A percentile compares a stretch with the other conserved stretches of the same genome.
Conservation (phyloP, 768 basidiomycete genomes). For the Calvatia gigantea region DNA sequence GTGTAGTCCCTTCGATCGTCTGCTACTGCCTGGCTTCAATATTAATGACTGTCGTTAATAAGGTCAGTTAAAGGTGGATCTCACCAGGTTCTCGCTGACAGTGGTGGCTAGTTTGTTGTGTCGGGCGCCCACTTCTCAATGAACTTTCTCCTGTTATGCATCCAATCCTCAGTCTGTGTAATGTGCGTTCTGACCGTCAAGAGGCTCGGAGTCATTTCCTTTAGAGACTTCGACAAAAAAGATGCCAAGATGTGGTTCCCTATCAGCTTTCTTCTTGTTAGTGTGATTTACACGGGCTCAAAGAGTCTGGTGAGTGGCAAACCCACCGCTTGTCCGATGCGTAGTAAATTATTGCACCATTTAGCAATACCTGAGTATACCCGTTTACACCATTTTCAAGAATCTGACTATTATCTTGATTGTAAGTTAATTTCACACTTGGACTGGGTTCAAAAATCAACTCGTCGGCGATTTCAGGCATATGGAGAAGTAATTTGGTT, state of each 20-base stretch:
- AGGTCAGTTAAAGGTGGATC: slow-evolving; percentile 45
- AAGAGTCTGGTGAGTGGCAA: slow-evolving; percentile 85
- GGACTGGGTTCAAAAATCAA: neutral
- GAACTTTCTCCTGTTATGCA: slow-evolving; percentile 91
- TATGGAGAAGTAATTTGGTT: slow-evolving; percentile 99
- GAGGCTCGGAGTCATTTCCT: slow-evolving; percentile 72
- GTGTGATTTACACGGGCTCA: slow-evolving; percentile 96
- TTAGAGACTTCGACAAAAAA: slow-evolving; percentile 75
- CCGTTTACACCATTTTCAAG: slow-evolving; percentile 99
- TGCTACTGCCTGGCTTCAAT: slow-evolving; percentile 93
- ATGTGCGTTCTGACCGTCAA: slow-evolving; percentile 73
- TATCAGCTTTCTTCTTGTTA: slow-evolving; percentile 86
- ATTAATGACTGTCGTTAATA: slow-evolving; percentile 96
- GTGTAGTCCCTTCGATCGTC: slow-evolving; percentile 70
- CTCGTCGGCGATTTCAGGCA: slow-evolving; percentile 47
- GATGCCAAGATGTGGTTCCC: slow-evolving; percentile 96
- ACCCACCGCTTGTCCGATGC: no score
- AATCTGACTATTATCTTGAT: slow-evolving; percentile 99
- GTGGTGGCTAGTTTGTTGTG: slow-evolving; percentile 75
- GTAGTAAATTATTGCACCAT: no score
- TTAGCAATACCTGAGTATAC: slow-evolving; percentile 96
- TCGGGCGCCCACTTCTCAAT: slow-evolving; percentile 92
- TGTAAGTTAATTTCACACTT: slow-evolving; percentile 40
- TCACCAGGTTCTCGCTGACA: neutral
- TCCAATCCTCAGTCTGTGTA: slow-evolving; percentile 89